Base-by-base conservation (phyloP, 2,329 filamentous ascomycete species). In the Microcera coccophila region DNA sequence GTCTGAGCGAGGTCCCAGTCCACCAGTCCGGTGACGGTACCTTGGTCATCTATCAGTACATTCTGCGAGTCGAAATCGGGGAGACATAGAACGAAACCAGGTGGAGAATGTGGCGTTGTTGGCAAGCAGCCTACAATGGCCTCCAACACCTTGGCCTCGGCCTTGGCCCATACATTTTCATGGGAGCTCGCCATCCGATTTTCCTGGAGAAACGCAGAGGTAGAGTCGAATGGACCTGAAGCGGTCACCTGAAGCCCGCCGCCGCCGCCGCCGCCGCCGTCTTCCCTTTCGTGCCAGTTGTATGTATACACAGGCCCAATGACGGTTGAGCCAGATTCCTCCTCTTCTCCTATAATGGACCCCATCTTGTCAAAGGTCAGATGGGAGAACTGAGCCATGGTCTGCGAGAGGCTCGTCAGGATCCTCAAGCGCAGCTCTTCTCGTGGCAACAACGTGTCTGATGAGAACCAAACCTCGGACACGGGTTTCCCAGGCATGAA, bases 1-100 rank as follows among this genome's bases (percentile, higher is more conserved):
- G 38, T 47, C 16, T 44, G 42, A 11, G 33, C 31, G 14, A 39
- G 35, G 34, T 52, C 49, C 46, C 38, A 47, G 43, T 52, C 49
- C 19, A 49, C 43, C 8, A 52, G 28, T 14, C 47, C 47, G 4
- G 39, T 46, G 10, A 46, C 15, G n/a, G 19, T 34, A 2, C 47
- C 48, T 15, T 48, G 16, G 14, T 44, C 44, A 24, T 48, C 42
- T 12, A 49, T 40, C 19, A 49, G 28, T 36, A 53, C 12, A 26
- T 49, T 55, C 29, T 53, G 47, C 2, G 43, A 50, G 41, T 56
- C 49, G 14, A 49, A 49, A 29, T 48, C 50, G 7, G 53, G 54
- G 26, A 39, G 17, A 4, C 35, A 42, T 17, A 54, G 43, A n/a
- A 51, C 39, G 29, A 57, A 52, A 20, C 31, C 17, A 31, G 40